These are phyloP conservation scores for Exophiala aquamarina DNA, from an alignment of 2,329 filamentous ascomycete species.

Conservation along the genomic window DNA sequence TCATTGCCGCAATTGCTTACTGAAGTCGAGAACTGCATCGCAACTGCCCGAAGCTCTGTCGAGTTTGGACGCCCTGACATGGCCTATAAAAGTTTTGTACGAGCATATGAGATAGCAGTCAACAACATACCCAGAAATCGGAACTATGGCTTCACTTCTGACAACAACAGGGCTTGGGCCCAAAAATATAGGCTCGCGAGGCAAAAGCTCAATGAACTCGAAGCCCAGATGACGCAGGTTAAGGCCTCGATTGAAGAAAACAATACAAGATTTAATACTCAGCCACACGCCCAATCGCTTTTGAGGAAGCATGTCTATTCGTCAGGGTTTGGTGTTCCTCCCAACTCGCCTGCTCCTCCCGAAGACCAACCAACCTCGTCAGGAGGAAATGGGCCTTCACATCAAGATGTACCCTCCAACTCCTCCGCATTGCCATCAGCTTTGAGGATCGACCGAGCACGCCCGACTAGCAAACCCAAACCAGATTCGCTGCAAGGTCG, in stretches of 20 bases:
- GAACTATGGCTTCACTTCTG: constrained; percentile 67
- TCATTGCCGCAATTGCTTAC: constrained; percentile 27
- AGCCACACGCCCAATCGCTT: constrained; percentile 33
- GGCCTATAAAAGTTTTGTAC: constrained; percentile 81
- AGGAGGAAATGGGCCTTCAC: background rate
- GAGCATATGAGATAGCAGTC: constrained; percentile 75
- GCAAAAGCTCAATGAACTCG: constrained; percentile 26
- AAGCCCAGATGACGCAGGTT: constrained; percentile 55
- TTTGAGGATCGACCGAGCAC: constrained; percentile 21
- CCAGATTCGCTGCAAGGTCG: constrained; percentile 25
- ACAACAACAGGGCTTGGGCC: constrained; percentile 51
- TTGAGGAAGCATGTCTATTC: constrained; percentile 20
- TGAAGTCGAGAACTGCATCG: constrained; percentile 42
- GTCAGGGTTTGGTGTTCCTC: constrained; percentile 19
- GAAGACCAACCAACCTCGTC: constrained; percentile 5
- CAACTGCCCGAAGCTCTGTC: constrained; percentile 34
- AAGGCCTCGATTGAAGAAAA: constrained; percentile 63
- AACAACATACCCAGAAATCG: constrained; percentile 74
- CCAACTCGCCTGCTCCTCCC: constrained; percentile 4
- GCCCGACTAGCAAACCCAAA: constrained; percentile 25
- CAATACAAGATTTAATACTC: constrained; percentile 62
- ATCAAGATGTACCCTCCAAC: constrained; percentile 2
- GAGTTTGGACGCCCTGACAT: constrained; percentile 68
- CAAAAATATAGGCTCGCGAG: constrained; percentile 49
- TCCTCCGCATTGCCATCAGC: constrained; percentile 19